Evolutionary conservation across 345 rosid species (phyloP), one percentile per base, ranked within the genome.

Genomic region (Angophora floribunda): DNA sequence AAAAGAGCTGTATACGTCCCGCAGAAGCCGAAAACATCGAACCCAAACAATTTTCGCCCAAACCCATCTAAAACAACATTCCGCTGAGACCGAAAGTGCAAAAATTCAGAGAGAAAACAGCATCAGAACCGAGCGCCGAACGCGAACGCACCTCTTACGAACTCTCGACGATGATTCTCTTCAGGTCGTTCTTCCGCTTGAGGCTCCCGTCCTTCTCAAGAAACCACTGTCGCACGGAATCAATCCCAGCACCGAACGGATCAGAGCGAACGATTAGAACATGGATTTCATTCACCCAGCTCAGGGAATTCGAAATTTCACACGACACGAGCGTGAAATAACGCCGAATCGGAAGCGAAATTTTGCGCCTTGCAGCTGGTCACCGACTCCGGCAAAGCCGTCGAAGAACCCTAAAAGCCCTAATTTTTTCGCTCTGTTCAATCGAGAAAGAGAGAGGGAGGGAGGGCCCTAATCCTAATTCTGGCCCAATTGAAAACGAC

Each of bases 171-270:
- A 94, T 91, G 86, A 93, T 50, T 13, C 90, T 94, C 89, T 94
- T 93, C 93, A 96, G 87, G 84, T 93, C 97, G 88, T 92, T 97
- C 92, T 96, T 93, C 14, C 94, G 89, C 87, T 93, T 96, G 80
- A 91, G 88, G 21, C 88, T 91, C 90, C 61, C 61, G 61, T 55
- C 61, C 61, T 21, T 95, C 95, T 96, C 97, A 26, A 89, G 88
- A 57, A 94, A 75, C 11, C 90, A 90, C 91, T 94, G 9, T 95
- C 52, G 92, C 98, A 96, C 32, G 88, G 94, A 85, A 95, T 93
- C 93, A 97, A 87, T 50, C 94, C 95, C 99, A 95, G 97, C 61
- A n/a, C 4, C 45, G 51, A 41, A 75, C 45, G 85, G 45, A 85
- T 28, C 44, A 5, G 65, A 85, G 45, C 0, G n/a, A 9, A 44